These are phyloP conservation scores for Vitis hybrid DNA, from an alignment of 177 flowering plant species.

Conservation along the genomic window DNA sequence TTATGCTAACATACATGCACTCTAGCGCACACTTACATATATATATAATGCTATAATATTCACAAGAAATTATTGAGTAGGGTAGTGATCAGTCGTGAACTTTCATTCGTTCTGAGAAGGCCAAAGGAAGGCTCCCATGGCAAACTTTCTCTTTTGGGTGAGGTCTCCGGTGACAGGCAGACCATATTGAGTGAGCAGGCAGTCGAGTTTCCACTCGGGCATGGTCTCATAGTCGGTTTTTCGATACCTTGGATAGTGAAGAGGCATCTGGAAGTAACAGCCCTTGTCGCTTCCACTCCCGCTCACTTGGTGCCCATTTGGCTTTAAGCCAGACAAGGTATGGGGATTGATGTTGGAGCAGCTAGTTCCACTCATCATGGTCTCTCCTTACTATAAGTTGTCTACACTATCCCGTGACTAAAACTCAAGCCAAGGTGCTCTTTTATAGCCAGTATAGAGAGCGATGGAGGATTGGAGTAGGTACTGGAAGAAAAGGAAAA, in stretches of 20 bases:
- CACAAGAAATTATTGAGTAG: too few species aligned
- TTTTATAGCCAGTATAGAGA: too few species aligned
- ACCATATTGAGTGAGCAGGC: constrained; percentile 41
- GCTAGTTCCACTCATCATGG: constrained; percentile 8
- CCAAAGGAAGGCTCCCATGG: constrained; percentile 66
- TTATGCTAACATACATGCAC: background rate
- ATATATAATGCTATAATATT: background rate
- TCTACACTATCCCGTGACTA: background rate
- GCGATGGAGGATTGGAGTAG: too few species aligned
- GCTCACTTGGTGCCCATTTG: constrained; percentile 1
- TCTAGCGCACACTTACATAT: background rate
- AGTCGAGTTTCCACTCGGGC: constrained; percentile 51
- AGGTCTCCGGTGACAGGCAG: constrained; percentile 36
- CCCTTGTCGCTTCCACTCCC: background rate
- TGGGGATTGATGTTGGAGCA: background rate
- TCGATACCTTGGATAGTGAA: constrained; percentile 51
- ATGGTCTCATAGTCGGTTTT: constrained; percentile 44
- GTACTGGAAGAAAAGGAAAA: too few species aligned
- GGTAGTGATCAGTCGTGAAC: too few species aligned
- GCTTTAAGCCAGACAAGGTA: background rate
- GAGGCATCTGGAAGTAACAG: constrained; percentile 31
- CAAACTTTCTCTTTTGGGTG: constrained; percentile 50
- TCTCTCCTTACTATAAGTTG: background rate
- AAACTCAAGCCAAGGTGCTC: too few species aligned
- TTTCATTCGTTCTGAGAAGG: constrained; percentile 19